These are phyloP conservation scores for Bryoglossum gracile DNA, from an alignment of 495 filamentous ascomycete species.

Conservation along the genomic window DNA sequence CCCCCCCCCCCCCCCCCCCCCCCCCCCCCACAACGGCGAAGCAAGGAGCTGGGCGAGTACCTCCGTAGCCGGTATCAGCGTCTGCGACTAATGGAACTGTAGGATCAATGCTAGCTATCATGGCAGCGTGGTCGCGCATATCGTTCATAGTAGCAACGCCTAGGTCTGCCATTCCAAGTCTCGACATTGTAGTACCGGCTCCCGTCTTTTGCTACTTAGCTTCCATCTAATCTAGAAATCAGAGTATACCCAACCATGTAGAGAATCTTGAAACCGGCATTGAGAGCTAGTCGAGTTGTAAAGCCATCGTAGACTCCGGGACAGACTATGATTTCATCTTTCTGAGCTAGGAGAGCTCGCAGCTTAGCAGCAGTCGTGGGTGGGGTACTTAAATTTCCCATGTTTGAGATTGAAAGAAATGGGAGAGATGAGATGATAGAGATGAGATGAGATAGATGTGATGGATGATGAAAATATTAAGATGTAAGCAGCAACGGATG, in stretches of 20 bases:
- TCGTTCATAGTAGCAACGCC: slow-evolving; percentile 56
- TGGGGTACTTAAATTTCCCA: slow-evolving; percentile 3
- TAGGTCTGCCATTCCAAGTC: slow-evolving; percentile 58
- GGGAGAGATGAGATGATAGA: neutral
- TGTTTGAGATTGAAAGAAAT: neutral
- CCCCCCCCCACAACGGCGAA: no score
- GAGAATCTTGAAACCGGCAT: slow-evolving; percentile 52
- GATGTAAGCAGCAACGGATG: no score
- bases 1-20: no score
- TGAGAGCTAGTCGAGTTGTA: slow-evolving; percentile 55
- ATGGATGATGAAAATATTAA: no score
- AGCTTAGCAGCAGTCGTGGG: slow-evolving; percentile 30
- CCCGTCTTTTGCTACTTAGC: slow-evolving; percentile 44
- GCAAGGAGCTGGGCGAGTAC: slow-evolving; percentile 23
- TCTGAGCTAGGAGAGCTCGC: slow-evolving; percentile 31
- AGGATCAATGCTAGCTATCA: slow-evolving; percentile 58
- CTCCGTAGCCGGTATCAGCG: slow-evolving; percentile 60
- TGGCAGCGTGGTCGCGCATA: slow-evolving; percentile 57
- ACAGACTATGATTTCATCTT: slow-evolving; percentile 43
- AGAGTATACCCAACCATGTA: slow-evolving; percentile 52
- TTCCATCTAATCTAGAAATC: neutral
- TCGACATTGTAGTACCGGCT: slow-evolving; percentile 57
- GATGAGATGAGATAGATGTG: neutral
- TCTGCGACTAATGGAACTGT: slow-evolving; percentile 57
- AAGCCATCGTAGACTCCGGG: slow-evolving; percentile 69